Evolutionary conservation across 208 protist species (phyloP), one percentile per base, ranked within the genome.

Genomic region (Trypanosoma melophagium): DNA sequence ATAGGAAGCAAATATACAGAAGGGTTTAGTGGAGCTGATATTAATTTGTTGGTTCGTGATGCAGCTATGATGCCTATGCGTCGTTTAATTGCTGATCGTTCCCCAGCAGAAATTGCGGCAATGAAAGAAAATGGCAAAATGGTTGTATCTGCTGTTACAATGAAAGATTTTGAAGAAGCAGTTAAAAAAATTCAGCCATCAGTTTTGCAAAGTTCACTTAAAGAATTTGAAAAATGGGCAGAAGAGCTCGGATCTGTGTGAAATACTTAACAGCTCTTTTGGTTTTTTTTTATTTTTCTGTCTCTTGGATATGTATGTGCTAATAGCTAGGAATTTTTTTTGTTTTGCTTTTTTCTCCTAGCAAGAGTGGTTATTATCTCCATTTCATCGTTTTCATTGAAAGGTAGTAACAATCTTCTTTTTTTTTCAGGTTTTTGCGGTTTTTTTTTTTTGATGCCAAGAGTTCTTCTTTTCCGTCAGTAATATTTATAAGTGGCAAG

Each of bases 1-100:
- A 71, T 94, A 25, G 88, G 83, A 4, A 7, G 19, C 14, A 13
- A 56, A 13, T 45, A 68, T 56, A 74, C 74, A 17, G 83, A 86
- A 22, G 92, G 93, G 12, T 97, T 93, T 76, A 87, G 72, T 51
- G 86, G 92, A 7, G 84, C 90, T 3, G 93, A 97, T 60, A 80
- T 97, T 31, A 66, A 77, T 52, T 56, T 91, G 50, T 52, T 97
- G 3, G 96, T 92, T 74, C 76, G 93, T 44, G 93, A 98, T 65
- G 95, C 93, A 0, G 58, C 80, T 0, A 87, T 96, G 82, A 90
- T 86, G 83, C 42, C 73, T 1, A 87, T 97, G 72, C 60, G 94
- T 12, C 54, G 76, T 17, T 28, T 73, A 16, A 87, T 95, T 61
- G 31, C 56, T 14, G 80, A 80, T n/a, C 66, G 87, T 49, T 44